Evolutionary conservation across 768 basidiomycete species (phyloP).

Genomic region (Rhodosporidiobolus sp.): DNA sequence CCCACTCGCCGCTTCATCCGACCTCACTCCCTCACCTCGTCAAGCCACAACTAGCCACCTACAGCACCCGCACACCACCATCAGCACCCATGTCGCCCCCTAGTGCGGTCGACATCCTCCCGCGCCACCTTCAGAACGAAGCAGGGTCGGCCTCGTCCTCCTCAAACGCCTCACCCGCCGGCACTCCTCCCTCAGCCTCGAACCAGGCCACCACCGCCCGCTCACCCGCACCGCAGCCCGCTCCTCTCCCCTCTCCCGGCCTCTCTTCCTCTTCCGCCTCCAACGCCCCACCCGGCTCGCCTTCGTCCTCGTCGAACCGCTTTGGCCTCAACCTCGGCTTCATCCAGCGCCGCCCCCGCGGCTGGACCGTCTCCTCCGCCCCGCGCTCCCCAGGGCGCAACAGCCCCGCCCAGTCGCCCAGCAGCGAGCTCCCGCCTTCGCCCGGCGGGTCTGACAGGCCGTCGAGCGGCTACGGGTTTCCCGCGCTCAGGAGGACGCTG

Average conservation of each 20-base stretch:
- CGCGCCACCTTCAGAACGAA: conserved; percentile 20
- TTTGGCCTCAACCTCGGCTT: conserved; percentile 34
- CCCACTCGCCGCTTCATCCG: no score
- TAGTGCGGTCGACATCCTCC: conserved; percentile 12
- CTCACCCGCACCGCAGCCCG: background rate
- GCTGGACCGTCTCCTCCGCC: conserved; percentile 22
- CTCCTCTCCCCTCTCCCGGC: background rate
- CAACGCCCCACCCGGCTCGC: background rate
- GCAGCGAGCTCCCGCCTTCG: conserved; percentile 23
- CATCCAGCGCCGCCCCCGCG: conserved; percentile 35
- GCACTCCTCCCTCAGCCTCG: conserved; percentile 13
- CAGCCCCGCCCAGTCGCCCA: conserved; percentile 8
- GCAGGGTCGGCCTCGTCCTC: conserved; percentile 14
- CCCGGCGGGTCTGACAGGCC: conserved; percentile 4
- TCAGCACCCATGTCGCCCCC: background rate
- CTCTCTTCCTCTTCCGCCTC: background rate
- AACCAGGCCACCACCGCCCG: background rate
- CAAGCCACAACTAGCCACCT: no score
- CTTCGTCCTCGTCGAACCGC: conserved; percentile 22
- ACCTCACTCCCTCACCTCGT: no score
- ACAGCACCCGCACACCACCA: background rate
- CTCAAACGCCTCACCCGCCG: background rate
- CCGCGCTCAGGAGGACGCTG: conserved; percentile 28
- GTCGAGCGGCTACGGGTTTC: conserved; percentile 35
- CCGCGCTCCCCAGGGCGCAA: conserved; percentile 19